Evolutionary conservation across 192 early-diverging fungal species (phyloP), one percentile per base, ranked within the genome.

Genomic region (Pilobolus umbonatus): DNA sequence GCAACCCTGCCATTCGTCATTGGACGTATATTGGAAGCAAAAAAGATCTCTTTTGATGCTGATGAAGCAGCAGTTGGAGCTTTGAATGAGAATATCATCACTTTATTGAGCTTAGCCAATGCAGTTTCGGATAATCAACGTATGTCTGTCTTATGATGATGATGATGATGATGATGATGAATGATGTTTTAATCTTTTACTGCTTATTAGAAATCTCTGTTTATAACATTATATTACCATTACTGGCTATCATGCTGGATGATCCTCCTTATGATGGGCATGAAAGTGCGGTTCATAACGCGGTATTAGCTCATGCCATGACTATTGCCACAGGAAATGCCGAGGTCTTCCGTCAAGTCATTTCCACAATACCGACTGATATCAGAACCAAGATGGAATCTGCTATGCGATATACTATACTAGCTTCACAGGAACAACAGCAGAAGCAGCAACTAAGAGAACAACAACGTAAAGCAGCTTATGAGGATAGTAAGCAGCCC

Each of bases 71-170:
- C 58, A n/a, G 46, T 73, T 34, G 50, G 61, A 10, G 51, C 69
- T 2, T 45, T 74, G 15, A 74, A 73, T 39, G 80, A 82, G 36
- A 72, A 75, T 25, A 76, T 82, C 19, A 73, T 76, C 36, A 78
- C 73, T 5, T 56, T 82, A 22, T 48, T 76, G 45, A 67, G 50
- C 21, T 55, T 80, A n/a, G 67, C 71, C 26, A 64, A 44, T 11
- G 54, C 62, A 3, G 49, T 69, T 15, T 29, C 65, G 1, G 74
- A 75, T 6, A 56, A 66, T 0, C 71, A 76, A 35, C 75, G 77
- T 78, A 73, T 53, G 72, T 55, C 12, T 47, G 8, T 17, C 7
- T 30, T 38, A 36, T 64, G 17, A 25, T 31, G 2, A 15, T 42
- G 1, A 17, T 15, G n/a, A n/a, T n/a, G n/a, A n/a, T n/a, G n/a